Conservation (phyloP, 805 yeast genomes). For the Cephaloascus albidus region DNA sequence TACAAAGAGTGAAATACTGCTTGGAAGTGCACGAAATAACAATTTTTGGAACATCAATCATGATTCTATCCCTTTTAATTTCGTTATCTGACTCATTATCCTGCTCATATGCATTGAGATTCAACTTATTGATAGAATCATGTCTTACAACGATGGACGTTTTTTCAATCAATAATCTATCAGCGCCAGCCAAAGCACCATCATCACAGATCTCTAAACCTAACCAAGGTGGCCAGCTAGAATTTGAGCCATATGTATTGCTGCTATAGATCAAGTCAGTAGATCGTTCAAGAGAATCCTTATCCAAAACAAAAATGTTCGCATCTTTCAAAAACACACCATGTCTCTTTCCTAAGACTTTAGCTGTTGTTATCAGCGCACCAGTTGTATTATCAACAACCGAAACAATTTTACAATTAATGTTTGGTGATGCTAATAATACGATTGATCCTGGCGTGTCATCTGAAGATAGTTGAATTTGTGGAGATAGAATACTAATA, state of each 20-base stretch:
- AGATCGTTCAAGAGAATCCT: constrained; percentile 31
- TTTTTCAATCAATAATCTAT: constrained; percentile 50
- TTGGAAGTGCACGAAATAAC: constrained; percentile 60
- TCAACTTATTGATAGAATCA: constrained; percentile 29
- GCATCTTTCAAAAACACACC: constrained; percentile 66
- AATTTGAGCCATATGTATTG: constrained; percentile 50
- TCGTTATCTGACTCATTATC: background rate
- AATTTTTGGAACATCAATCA: constrained; percentile 63
- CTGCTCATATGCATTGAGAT: background rate
- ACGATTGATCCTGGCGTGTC: constrained; percentile 44
- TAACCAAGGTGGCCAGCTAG: constrained; percentile 86
- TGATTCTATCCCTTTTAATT: constrained; percentile 32
- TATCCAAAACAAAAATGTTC: constrained; percentile 58
- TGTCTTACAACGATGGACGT: constrained; percentile 54
- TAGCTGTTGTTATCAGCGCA: constrained; percentile 29
- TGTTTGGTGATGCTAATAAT: constrained; percentile 62
- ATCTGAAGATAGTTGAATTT: constrained; percentile 30
- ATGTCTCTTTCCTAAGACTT: constrained; percentile 49
- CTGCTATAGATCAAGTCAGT: constrained; percentile 35
- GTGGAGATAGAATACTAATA: constrained; percentile 30
- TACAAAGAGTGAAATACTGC: constrained; percentile 62
- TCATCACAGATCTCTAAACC: constrained; percentile 62
- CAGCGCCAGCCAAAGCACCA: constrained; percentile 29
- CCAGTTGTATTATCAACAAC: constrained; percentile 35
- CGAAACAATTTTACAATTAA: constrained; percentile 61